Evolutionary conservation across 129 eudicot species (phyloP), one percentile per base, ranked within the genome.

Genomic region (Flaveria linearis): DNA sequence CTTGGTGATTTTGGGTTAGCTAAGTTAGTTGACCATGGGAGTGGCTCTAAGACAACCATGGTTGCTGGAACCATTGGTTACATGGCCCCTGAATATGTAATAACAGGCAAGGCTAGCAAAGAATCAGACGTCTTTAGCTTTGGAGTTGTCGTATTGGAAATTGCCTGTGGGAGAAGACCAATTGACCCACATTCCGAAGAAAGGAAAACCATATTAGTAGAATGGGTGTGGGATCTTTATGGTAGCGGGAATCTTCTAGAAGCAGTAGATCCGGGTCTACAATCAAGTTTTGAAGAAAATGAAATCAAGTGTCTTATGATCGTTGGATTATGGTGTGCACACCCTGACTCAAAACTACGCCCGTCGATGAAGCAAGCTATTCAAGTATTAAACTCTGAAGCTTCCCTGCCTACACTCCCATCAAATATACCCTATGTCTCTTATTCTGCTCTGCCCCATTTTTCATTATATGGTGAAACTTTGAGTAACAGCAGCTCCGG

Each of bases 21-120:
- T 20, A 20, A 20, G 22, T 87, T 88, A 5, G 84, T 85, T 23
- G 89, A 88, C 70, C 89, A 88, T 16, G 88, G n/a, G 2, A 83
- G 78, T 28, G 88, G 72, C 1, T 28, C 76, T 0, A 78, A 82
- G 5, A 87, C 65, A 2, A 58, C 65, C 7, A 22, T 20, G 7
- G 8, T 58, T 3, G 65, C 65, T 0, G 65, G 65, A 58, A 58
- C 65, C 65, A 0, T 58, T 1, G 65, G 65, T 10, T 23, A 58
- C 6, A 58, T 58, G 65, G 65, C 65, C 0, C 65, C 65, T 23
- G 65, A 58, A 58, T 58, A 5, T 51, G 8, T 51, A 51, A 5
- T 2, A 0, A 51, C 57, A 18, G 22, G 20, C 57, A 51, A 5
- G 9, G 57, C 57, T 3, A 51, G 8, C 1, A 51, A 51, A 5